These are phyloP conservation scores for Powellomyces hirtus DNA, from an alignment of 192 early-diverging fungal genomes.

Conservation along the genomic window DNA sequence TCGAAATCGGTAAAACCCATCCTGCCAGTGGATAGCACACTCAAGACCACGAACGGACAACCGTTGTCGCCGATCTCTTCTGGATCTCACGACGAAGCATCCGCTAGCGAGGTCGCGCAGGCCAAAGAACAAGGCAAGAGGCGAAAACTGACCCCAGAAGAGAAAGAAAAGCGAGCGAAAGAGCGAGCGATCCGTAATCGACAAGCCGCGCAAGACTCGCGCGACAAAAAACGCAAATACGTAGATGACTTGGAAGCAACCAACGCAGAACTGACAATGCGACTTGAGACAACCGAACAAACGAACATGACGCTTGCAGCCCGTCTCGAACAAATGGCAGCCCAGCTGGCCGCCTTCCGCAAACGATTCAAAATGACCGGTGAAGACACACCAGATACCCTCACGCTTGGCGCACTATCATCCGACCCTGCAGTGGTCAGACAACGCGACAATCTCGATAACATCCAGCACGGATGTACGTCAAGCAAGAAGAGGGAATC, in stretches of 20 bases:
- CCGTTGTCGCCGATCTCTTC: constrained; percentile 14
- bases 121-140: neutral
- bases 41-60: neutral
- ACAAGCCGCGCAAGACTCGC: constrained; percentile 72
- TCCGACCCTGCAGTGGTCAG: constrained; percentile 32
- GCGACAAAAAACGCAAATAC: constrained; percentile 72
- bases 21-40: neutral
- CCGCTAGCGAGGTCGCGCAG: neutral
- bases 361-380: constrained; percentile 18
- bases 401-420: constrained; percentile 25
- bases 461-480: constrained; percentile 23
- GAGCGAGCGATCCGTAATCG: constrained; percentile 65
- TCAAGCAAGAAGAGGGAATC: constrained; percentile 22
- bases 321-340: constrained; percentile 16
- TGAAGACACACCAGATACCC: neutral
- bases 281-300: constrained; percentile 18
- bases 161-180: constrained; percentile 28
- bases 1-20: neutral
- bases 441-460: neutral
- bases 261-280: constrained; percentile 7
- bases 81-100: constrained; percentile 10
- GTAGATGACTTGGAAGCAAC: constrained; percentile 43
- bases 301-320: constrained; percentile 13
- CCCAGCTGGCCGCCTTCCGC: constrained; percentile 17
- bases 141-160: constrained; percentile 29